A percentile compares a stretch with the other conserved stretches of the same genome.
These are phyloP conservation scores for Talaromyces liani DNA, from an alignment of 495 filamentous ascomycete genomes.

Conservation along the genomic window DNA sequence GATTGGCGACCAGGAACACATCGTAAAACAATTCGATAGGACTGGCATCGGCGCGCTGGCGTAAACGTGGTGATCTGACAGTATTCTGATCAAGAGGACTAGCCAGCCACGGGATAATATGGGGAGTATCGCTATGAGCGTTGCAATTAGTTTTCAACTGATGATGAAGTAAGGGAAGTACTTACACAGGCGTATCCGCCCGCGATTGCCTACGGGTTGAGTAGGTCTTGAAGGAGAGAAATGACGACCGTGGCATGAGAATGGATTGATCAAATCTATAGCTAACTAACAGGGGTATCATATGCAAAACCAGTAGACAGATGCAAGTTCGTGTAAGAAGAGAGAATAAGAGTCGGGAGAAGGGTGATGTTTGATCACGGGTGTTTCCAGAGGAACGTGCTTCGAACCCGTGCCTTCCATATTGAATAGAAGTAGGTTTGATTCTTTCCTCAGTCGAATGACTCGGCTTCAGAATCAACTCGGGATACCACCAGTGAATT, in stretches of 20 bases:
- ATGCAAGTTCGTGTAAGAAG: neutral
- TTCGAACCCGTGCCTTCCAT: neutral
- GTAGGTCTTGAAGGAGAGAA: slow-evolving; percentile 10
- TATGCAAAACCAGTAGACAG: neutral
- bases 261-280: neutral
- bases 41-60: slow-evolving; percentile 38
- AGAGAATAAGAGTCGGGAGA: neutral
- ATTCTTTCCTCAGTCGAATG: neutral
- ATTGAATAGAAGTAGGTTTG: neutral
- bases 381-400: neutral
- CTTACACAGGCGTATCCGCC: neutral
- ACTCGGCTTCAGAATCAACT: slow-evolving; percentile 18
- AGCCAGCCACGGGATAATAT: slow-evolving; percentile 25
- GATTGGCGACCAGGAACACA: slow-evolving; percentile 62
- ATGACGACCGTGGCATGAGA: slow-evolving; percentile 10
- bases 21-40: slow-evolving; percentile 61
- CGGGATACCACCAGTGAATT: slow-evolving; percentile 22
- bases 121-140: neutral
- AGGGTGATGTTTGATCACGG: neutral
- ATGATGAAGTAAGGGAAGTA: neutral
- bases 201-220: slow-evolving; percentile 7
- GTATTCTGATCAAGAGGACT: slow-evolving; percentile 24
- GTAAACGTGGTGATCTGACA: slow-evolving; percentile 19
- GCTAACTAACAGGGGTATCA: slow-evolving; percentile 11
- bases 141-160: neutral